A percentile compares a stretch with the other conserved stretches of the same genome.
phyloP scores from a whole-genome alignment of 2,329 filamentous ascomycete species.

The Metarhizium robertsii region DNA sequence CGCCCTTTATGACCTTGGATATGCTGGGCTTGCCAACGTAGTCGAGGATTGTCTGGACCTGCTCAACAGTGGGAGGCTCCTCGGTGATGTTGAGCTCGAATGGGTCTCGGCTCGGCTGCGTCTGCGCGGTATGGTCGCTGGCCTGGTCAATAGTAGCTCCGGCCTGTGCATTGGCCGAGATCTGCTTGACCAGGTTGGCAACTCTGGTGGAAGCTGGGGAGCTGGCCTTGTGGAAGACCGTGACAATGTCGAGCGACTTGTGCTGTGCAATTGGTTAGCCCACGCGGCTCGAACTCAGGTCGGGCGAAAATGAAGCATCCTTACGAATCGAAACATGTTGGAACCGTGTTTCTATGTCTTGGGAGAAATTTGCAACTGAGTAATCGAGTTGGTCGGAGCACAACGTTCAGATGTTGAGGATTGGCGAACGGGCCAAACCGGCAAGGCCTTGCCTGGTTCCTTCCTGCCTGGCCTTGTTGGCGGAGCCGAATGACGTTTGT shows the following conservation, averaged over 20 bases:
- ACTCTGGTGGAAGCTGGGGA: slow-evolving; percentile 64
- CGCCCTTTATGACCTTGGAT: slow-evolving; percentile 59
- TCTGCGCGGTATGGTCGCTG: slow-evolving; percentile 53
- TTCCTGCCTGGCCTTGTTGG: background rate
- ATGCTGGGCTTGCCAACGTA: slow-evolving; percentile 62
- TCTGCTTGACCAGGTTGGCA: slow-evolving; percentile 70
- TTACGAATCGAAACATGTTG: slow-evolving; percentile 16
- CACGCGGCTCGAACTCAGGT: background rate
- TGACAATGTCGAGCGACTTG: slow-evolving; percentile 83
- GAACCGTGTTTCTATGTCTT: background rate
- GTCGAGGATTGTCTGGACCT: slow-evolving; percentile 74
- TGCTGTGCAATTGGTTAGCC: slow-evolving; percentile 36
- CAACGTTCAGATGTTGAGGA: background rate
- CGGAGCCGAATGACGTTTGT: background rate
- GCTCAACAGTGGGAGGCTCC: slow-evolving; percentile 67
- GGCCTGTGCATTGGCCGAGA: slow-evolving; percentile 58
- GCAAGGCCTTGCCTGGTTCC: background rate
- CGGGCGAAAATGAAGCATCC: background rate
- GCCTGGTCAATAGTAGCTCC: slow-evolving; percentile 68
- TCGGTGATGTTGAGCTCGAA: slow-evolving; percentile 87
- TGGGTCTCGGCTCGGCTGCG: slow-evolving; percentile 44
- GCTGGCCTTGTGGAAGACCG: slow-evolving; percentile 84
- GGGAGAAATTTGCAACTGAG: background rate
- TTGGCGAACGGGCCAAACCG: background rate
- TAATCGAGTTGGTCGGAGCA: background rate